Evolutionary conservation across 371 early-diverging fungal genomes (phyloP).

Genomic region (Parasitella parasitica): DNA sequence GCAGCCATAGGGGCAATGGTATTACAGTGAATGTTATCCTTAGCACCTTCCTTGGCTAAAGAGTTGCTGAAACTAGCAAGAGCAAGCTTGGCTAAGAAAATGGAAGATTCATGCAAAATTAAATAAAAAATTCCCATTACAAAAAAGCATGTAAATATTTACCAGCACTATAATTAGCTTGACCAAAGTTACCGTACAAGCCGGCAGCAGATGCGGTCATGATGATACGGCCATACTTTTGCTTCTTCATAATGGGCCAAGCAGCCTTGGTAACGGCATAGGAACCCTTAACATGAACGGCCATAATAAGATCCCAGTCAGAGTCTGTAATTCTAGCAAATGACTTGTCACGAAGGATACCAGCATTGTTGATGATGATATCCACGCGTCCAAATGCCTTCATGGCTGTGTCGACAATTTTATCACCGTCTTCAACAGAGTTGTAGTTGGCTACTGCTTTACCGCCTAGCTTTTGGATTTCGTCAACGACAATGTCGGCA

Average conservation of each 20-base stretch:
- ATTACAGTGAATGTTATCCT: conserved; percentile 90
- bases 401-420: conserved; percentile 95
- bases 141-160: conserved; percentile 8
- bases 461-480: conserved; percentile 90
- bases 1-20: conserved; percentile 98
- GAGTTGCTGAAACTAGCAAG: conserved; percentile 89
- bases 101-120: not conserved
- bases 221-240: conserved; percentile 87
- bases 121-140: not conserved
- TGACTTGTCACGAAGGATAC: conserved; percentile 94
- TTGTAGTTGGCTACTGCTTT: conserved; percentile 97
- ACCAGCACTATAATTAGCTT: conserved; percentile 91
- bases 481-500: conserved; percentile 95
- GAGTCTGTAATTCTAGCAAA: conserved; percentile 94
- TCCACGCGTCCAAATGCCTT: conserved; percentile 95
- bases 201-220: conserved; percentile 95
- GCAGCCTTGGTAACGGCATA: conserved; percentile 97
- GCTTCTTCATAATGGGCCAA: conserved; percentile 94
- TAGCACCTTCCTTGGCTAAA: conserved; percentile 92
- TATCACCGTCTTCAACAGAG: conserved; percentile 95
- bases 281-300: conserved; percentile 92
- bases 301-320: conserved; percentile 94
- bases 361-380: conserved; percentile 97
- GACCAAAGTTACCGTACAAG: conserved; percentile 98
- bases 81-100: conserved; percentile 82